phyloP scores from a whole-genome alignment of 2,329 filamentous ascomycete species.

The Cytospora chrysosperma region DNA sequence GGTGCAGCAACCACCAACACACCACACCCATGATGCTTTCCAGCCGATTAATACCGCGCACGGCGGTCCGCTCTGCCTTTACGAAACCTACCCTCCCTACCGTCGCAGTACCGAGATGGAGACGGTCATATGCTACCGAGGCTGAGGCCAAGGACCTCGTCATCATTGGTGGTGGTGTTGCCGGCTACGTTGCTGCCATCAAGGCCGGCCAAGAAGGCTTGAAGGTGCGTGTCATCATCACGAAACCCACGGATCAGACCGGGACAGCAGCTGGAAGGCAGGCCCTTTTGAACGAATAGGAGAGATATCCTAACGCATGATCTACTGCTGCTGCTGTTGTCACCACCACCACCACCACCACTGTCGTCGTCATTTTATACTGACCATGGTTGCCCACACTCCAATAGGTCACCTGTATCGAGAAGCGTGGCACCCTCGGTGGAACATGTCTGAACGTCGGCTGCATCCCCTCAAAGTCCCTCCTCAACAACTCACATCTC shows the following conservation, averaged over 20 bases:
- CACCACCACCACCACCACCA: background rate
- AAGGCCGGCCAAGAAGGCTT: constrained; percentile 97
- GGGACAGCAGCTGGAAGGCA: no score
- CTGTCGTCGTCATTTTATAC: constrained; percentile 4
- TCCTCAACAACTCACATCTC: constrained; percentile 98
- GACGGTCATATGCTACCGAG: constrained; percentile 58
- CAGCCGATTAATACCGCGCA: constrained; percentile 60
- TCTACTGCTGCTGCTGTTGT: no score
- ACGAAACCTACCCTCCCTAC: constrained; percentile 37
- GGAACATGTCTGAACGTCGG: constrained; percentile 98
- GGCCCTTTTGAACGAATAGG: no score
- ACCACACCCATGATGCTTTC: constrained; percentile 49
- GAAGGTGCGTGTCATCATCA: constrained; percentile 70
- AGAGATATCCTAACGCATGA: background rate
- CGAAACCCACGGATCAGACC: no score
- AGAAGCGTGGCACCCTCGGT: constrained; percentile 93
- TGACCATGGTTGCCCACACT: background rate
- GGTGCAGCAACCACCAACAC: background rate
- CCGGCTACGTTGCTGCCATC: constrained; percentile 97
- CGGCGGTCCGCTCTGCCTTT: constrained; percentile 57
- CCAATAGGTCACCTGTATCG: constrained; percentile 87
- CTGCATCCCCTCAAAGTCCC: constrained; percentile 98
- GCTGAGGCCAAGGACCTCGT: constrained; percentile 91
- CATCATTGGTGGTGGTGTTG: constrained; percentile 96
- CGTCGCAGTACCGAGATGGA: constrained; percentile 52